Conservation (phyloP, 208 protist species). For the Crithidia mellificae region DNA sequence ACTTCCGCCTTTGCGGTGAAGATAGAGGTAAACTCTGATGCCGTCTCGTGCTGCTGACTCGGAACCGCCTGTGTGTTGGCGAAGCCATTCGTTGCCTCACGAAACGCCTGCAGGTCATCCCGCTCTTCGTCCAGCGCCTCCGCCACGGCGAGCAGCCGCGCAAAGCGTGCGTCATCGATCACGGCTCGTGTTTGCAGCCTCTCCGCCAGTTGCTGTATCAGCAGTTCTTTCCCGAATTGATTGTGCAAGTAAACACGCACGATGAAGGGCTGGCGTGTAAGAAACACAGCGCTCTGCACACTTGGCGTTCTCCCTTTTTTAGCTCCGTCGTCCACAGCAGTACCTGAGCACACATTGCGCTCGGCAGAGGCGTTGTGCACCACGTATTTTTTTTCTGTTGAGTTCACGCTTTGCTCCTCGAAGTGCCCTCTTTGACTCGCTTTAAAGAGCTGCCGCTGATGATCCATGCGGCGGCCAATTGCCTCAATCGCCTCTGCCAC, state of each 20-base stretch:
- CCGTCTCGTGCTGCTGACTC: too few relatives aligned
- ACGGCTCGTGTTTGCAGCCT: slow-evolving; percentile 57
- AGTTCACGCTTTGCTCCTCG: neutral
- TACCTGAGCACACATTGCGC: too few relatives aligned
- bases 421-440: neutral
- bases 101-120: slow-evolving; percentile 12
- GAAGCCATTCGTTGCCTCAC: neutral
- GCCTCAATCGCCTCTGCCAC: slow-evolving; percentile 72
- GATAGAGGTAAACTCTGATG: too few relatives aligned
- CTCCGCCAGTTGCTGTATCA: slow-evolving; percentile 61
- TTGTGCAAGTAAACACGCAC: slow-evolving; percentile 83
- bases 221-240: slow-evolving; percentile 79
- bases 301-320: too few relatives aligned
- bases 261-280: slow-evolving; percentile 38
- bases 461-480: slow-evolving; percentile 65
- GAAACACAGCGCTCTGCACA: neutral
- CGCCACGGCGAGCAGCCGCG: slow-evolving; percentile 41
- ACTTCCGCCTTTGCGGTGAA: too few relatives aligned
- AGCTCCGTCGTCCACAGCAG: too few relatives aligned
- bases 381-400: too few relatives aligned
- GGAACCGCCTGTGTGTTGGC: too few relatives aligned
- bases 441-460: slow-evolving; percentile 36
- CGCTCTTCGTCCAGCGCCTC: slow-evolving; percentile 37
- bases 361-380: too few relatives aligned
- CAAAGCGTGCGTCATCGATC: slow-evolving; percentile 60